Percentiles rank a stretch among this genome's conserved stretches.
These are phyloP conservation scores for Trichocladium antarcticum DNA, from an alignment of 495 filamentous ascomycete species.

Conservation along the genomic window DNA sequence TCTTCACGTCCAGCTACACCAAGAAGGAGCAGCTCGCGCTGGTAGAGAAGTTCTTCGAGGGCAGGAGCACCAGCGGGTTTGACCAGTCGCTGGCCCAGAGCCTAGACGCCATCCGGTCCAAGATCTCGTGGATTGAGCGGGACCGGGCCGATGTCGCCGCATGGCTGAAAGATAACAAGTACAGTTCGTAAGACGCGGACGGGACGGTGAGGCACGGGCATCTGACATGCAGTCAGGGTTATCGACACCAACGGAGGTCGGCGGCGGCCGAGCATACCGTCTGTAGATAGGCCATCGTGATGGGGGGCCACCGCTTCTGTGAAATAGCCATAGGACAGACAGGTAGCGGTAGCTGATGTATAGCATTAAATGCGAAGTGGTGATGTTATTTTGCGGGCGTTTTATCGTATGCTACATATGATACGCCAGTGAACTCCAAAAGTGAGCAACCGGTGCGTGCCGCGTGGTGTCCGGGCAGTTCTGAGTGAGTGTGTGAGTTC, in stretches of 20 bases:
- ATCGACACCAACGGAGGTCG: not conserved
- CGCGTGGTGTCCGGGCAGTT: too few species aligned
- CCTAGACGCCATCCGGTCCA: slow-evolving; percentile 49
- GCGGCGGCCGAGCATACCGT: not conserved
- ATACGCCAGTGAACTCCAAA: too few species aligned
- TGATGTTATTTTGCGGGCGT: too few species aligned
- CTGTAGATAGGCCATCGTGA: slow-evolving; percentile 2
- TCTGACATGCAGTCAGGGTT: slow-evolving; percentile 16
- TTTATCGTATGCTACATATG: too few species aligned
- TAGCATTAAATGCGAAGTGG: too few species aligned
- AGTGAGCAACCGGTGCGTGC: too few species aligned
- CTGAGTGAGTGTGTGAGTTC: too few species aligned
- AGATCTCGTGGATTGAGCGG: slow-evolving; percentile 47
- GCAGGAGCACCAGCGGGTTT: slow-evolving; percentile 68
- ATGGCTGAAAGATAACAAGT: slow-evolving; percentile 39
- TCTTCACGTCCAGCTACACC: slow-evolving; percentile 75
- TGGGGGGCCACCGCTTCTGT: not conserved
- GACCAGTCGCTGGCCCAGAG: slow-evolving; percentile 52
- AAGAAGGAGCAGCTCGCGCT: slow-evolving; percentile 59
- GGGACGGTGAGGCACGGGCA: not conserved
- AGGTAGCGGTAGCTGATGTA: too few species aligned
- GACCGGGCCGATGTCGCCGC: slow-evolving; percentile 45
- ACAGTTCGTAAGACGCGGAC: slow-evolving; percentile 15
- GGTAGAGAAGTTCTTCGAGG: slow-evolving; percentile 69
- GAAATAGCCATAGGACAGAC: not conserved